Percentiles rank a stretch among this genome's conserved stretches.
Evolutionary conservation across 768 basidiomycete species (phyloP).

Genomic region (Clitopilus passeckerianus): DNA sequence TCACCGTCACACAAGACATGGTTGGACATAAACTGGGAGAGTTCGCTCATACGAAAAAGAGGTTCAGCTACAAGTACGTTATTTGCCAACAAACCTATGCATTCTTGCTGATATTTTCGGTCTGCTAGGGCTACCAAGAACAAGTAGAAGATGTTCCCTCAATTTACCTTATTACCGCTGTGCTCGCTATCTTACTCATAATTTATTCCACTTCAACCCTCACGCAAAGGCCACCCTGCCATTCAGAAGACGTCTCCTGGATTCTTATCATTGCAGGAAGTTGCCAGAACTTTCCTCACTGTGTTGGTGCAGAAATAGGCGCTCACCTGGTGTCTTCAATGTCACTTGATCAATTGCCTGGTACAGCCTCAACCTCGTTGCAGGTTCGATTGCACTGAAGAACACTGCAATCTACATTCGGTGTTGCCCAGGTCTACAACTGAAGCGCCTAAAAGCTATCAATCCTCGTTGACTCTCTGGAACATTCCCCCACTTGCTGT

Average conservation of each 20-base stretch:
- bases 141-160: slow-evolving; percentile 5
- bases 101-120: not conserved
- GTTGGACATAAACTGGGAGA: slow-evolving; percentile 98
- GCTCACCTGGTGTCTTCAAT: not conserved
- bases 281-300: not conserved
- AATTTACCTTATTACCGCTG: not conserved
- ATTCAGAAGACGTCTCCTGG: not conserved
- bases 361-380: not conserved
- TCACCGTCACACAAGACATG: slow-evolving; percentile 93
- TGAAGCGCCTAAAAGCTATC: not conserved
- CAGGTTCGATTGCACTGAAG: not conserved
- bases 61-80: slow-evolving; percentile 80
- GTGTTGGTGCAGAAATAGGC: not conserved
- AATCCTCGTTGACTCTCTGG: not conserved
- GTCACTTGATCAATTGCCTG: not conserved
- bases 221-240: not conserved
- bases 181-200: not conserved
- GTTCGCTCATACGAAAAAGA: slow-evolving; percentile 87
- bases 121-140: slow-evolving; percentile 15
- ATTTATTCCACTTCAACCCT: not conserved
- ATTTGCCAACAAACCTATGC: not conserved
- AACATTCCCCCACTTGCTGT: not conserved
- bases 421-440: not conserved
- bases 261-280: not conserved
- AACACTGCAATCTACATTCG: not conserved